Percentiles rank a stretch among this genome's conserved stretches.
Conservation (phyloP, 768 basidiomycete genomes). For the Dioszegia hungarica region DNA sequence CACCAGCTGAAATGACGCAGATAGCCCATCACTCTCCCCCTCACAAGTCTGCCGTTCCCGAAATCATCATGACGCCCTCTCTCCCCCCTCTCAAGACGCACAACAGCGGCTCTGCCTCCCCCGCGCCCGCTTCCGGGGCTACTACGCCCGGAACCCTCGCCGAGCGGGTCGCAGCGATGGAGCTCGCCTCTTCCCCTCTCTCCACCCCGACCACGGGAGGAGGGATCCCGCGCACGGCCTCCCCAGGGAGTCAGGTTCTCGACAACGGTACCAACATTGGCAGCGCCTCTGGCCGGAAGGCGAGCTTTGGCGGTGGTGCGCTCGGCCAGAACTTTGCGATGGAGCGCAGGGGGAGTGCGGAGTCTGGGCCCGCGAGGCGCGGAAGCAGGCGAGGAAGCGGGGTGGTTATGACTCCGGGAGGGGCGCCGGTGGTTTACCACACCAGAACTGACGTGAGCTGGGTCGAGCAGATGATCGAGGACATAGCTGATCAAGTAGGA, state of each 20-base stretch:
- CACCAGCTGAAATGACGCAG: conserved; percentile 1
- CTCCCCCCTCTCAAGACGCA: not conserved
- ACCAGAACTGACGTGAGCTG: conserved; percentile 73
- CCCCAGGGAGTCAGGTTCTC: conserved; percentile 13
- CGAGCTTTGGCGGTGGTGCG: conserved; percentile 14
- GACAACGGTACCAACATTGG: conserved; percentile 44
- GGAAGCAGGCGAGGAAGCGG: conserved; percentile 51
- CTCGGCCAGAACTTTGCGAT: conserved; percentile 18
- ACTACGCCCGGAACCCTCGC: conserved; percentile 3
- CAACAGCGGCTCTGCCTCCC: not conserved
- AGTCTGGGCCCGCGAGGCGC: conserved; percentile 9
- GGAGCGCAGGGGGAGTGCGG: conserved; percentile 22
- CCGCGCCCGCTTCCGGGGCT: not conserved
- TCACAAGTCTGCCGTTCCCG: not conserved
- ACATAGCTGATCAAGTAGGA: conserved; percentile 27
- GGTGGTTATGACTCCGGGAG: conserved; percentile 64
- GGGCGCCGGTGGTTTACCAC: conserved; percentile 77
- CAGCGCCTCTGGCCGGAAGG: conserved; percentile 26
- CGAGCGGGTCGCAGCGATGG: conserved; percentile 3
- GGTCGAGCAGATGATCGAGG: too few relatives aligned
- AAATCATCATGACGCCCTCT: conserved; percentile 1
- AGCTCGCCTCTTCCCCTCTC: not conserved
- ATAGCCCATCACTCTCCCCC: not conserved
- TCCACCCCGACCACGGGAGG: not conserved
- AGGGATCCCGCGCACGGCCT: not conserved